Evolutionary conservation across 352 stramenopile species (phyloP), one percentile per base, ranked within the genome.

Genomic region (Phytophthora pluvialis): DNA sequence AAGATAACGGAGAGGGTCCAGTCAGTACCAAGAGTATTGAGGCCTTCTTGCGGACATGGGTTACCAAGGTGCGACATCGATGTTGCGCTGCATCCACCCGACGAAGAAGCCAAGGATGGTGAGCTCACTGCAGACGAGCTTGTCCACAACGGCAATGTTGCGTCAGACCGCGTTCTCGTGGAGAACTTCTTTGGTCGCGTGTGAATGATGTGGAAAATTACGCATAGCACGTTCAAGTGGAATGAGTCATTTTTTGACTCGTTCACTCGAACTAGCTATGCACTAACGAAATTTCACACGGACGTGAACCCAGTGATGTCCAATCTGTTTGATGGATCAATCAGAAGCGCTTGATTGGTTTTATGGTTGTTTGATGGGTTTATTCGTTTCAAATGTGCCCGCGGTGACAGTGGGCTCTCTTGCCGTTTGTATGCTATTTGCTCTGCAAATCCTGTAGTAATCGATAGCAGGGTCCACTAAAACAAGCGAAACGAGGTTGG

Each of bases 211-310:
- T 68, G 63, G 55, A 51, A 61, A 25, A 54, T 57, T 13, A 66
- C 47, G 40, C 56, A 71, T 25, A 53, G 43, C 9, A 75, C 44
- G 5, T 72, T 60, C 38, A 68, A 58, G 49, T 72, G 49, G 67
- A 67, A 44, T 18, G 55, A 70, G 21, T 26, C 28, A 21, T 47
- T 18, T 15, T 47, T 31, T 31, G 40, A 32, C 38, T 46, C 46
- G 6, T 46, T 70, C 15, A 31, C 55, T 12, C 58, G 65, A 11
- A 32, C 50, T 2, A 60, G 43, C 28, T 52, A 51, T 51, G 53
- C 65, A 11, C 42, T 69, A 28, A 69, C 60, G 6, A 69, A 42
- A 11, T 69, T 64, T 26, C 52, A 69, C 31, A 13, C 46, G 16
- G 18, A 36, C 32, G 21, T 67, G 3, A 44, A 56, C 16, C 59